Conservation (phyloP, 148 eudicot genomes). For the Selenicereus undatus region DNA sequence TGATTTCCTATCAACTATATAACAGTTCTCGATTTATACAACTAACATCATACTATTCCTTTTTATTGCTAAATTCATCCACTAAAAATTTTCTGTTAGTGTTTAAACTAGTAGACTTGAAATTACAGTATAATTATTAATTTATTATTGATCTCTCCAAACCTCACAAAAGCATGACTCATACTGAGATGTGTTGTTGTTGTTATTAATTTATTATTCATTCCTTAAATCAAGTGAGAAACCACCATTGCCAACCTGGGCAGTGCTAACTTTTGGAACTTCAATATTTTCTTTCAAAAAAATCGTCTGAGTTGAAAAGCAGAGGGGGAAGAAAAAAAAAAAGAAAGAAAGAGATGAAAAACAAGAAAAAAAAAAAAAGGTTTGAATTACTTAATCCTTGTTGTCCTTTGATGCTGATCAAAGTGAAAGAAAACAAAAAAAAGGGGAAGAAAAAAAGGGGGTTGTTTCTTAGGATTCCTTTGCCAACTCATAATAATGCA, state of each 20-base stretch:
- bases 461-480: conserved; percentile 37
- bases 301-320: conserved; percentile 4
- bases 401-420: conserved; percentile 6
- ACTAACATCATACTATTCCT: too few species aligned
- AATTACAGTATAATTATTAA: neutral
- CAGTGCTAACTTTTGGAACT: conserved; percentile 2
- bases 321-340: neutral
- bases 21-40: too few species aligned
- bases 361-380: neutral
- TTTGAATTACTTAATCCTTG: neutral
- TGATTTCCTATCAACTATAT: too few species aligned
- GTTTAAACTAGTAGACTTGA: too few species aligned
- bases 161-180: too few species aligned
- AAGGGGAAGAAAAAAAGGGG: neutral
- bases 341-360: neutral
- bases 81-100: too few species aligned
- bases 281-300: conserved; percentile 4
- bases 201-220: conserved; percentile 11
- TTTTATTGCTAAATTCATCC: too few species aligned
- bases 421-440: neutral
- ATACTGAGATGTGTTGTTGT: too few species aligned
- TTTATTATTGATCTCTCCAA: too few species aligned
- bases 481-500: conserved; percentile 44
- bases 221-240: conserved; percentile 31
- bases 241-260: conserved; percentile 46